Base-by-base conservation (phyloP, 2,329 filamentous ascomycete genomes). In the Aspergillus melleus region DNA sequence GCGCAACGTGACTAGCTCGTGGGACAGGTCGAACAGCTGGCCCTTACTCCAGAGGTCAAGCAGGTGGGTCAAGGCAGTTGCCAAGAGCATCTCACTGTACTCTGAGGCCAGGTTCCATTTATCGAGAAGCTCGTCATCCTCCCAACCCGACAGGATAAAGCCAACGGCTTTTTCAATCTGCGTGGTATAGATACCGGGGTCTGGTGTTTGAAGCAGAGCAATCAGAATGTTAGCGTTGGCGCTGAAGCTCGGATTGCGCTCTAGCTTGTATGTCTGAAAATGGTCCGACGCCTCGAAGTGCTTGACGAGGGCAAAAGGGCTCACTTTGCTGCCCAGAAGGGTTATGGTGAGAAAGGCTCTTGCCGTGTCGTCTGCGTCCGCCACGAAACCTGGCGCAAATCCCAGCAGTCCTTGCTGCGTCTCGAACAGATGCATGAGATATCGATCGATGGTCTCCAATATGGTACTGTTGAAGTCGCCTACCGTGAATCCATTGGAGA, bases 171-270 rank as follows among this genome's bases (percentile, higher is more conserved):
- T 76, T 46, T 65, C 60, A 51, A 74, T 71, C 66, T 70, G 74
- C 3, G 62, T 8, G 26, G 2, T 46, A 36, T 58, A 61, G 26
- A 30, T 47, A 12, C 54, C 55, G 30, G 51, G 50, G 39, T 72
- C 61, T 10, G 61, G 57, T 6, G 62, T 59, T 16, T 66, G 62
- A 30, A 76, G 63, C 11, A 76, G 62, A 12, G 73, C 71, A 36
- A 72, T 36, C 3, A 77, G 57, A 12, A 70, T 71, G 58, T 76
- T 75, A 58, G 70, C 74, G 61, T 76, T 76, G 2, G 72, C 72
- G 3, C 66, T 73, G n/a, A 73, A 67, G 49, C 72, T 75, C 2
- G 70, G 64, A 56, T 74, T 65, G 24, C 71, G 56, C 60, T 76
- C 74, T 5, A 54, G 49, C 1, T 62, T 52, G 52, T 75, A 76